Conservation (phyloP, 164 flowering plant genomes). For the Sedum album region DNA sequence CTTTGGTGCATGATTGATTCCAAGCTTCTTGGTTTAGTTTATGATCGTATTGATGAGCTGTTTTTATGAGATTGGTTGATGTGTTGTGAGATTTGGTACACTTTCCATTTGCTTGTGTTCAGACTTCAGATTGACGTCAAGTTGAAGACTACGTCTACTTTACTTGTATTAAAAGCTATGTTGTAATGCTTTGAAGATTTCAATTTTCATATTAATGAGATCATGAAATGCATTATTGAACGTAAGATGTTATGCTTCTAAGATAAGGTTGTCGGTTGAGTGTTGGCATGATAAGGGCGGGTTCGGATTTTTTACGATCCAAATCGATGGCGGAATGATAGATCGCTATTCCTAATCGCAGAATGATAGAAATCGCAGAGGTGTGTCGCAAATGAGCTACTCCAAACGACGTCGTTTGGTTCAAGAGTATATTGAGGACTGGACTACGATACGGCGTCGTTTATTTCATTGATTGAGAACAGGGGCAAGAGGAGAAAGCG, state of each 20-base stretch:
- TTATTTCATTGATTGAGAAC: no score
- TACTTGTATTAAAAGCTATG: not conserved
- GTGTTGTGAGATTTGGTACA: not conserved
- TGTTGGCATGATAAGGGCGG: not conserved
- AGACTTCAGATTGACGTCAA: not conserved
- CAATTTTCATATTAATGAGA: not conserved
- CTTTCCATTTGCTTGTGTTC: not conserved
- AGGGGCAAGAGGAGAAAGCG: not conserved
- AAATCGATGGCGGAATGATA: no score
- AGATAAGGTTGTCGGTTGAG: not conserved
- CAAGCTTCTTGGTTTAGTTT: not conserved
- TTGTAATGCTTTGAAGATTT: not conserved
- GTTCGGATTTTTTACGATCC: no score
- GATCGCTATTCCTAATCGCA: no score
- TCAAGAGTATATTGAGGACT: no score
- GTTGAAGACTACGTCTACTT: not conserved
- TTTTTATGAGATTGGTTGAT: not conserved
- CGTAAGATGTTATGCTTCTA: not conserved
- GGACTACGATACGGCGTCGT: not conserved
- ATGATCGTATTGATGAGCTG: not conserved
- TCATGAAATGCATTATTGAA: not conserved
- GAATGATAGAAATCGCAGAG: no score
- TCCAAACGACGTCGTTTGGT: not conserved
- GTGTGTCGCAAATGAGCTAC: no score
- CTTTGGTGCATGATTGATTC: constrained; percentile 20